Percentiles rank a stretch among this genome's conserved stretches.
These are phyloP conservation scores for Tolypocladium tundrense DNA, from an alignment of 2,329 filamentous ascomycete species.

Conservation along the genomic window DNA sequence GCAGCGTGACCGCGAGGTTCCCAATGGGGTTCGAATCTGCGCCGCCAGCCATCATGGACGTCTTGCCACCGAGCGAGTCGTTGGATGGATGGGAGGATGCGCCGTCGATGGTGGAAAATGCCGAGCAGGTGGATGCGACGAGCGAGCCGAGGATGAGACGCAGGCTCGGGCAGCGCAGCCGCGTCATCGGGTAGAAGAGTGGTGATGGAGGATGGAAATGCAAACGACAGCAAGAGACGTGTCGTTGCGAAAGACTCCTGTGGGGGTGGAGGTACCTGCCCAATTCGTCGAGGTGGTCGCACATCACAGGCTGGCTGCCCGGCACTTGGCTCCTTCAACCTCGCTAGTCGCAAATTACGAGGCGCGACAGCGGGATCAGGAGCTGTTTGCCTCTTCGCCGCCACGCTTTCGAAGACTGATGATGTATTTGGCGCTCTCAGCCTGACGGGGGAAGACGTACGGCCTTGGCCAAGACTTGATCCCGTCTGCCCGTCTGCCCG, in stretches of 20 bases:
- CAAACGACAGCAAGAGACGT: neutral
- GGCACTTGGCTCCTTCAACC: neutral
- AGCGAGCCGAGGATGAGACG: neutral
- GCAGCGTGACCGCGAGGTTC: slow-evolving; percentile 20
- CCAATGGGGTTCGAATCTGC: slow-evolving; percentile 3
- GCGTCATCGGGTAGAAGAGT: neutral
- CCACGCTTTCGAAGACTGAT: too few species aligned
- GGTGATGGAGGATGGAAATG: neutral
- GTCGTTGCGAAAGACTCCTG: neutral
- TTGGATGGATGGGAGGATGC: neutral
- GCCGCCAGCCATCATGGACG: neutral
- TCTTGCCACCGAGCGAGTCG: neutral
- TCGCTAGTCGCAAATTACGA: neutral
- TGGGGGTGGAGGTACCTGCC: neutral
- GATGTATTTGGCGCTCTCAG: too few species aligned
- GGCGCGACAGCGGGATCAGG: neutral
- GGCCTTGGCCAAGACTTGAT: too few species aligned
- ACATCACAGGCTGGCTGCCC: neutral
- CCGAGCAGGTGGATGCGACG: neutral
- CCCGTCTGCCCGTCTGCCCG: neutral
- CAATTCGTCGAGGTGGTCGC: neutral
- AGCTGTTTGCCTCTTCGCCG: too few species aligned
- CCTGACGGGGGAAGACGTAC: too few species aligned
- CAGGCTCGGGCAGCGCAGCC: neutral
- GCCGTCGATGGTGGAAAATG: neutral